A percentile compares a stretch with the other conserved stretches of the same genome.
phyloP scores from a whole-genome alignment of 495 filamentous ascomycete species.

The Terfezia claveryi region DNA sequence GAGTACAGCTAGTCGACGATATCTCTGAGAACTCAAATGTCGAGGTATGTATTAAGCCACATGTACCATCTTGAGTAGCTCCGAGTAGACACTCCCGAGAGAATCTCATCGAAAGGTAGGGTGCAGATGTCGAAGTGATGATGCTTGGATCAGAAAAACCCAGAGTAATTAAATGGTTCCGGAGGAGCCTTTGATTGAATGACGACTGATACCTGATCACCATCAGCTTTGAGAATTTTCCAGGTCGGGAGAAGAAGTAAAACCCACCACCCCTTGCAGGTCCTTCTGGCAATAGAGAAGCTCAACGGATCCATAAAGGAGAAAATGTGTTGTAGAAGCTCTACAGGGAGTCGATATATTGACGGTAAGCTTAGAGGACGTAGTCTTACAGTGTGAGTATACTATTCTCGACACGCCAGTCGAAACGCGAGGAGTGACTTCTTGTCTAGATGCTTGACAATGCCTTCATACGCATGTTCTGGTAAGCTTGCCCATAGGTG shows the following conservation, averaged over 20 bases:
- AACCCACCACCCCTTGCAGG: slow-evolving; percentile 30
- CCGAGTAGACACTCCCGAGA: slow-evolving; percentile 38
- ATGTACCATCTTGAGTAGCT: slow-evolving; percentile 27
- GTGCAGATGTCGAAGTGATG: slow-evolving; percentile 13
- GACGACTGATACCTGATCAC: slow-evolving; percentile 34
- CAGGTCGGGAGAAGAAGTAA: background rate
- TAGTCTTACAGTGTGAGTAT: background rate
- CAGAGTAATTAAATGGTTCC: slow-evolving; percentile 31
- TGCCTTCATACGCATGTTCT: background rate
- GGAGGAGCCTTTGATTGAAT: slow-evolving; percentile 31
- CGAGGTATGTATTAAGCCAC: slow-evolving; percentile 20
- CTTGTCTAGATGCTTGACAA: background rate
- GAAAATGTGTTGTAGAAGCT: slow-evolving; percentile 41
- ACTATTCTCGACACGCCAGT: background rate
- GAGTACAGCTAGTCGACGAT: background rate
- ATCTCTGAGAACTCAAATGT: slow-evolving; percentile 16
- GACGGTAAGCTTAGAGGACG: slow-evolving; percentile 10
- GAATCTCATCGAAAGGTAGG: slow-evolving; percentile 32
- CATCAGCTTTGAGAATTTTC: background rate
- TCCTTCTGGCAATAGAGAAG: slow-evolving; percentile 43
- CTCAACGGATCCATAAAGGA: slow-evolving; percentile 32
- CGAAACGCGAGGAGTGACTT: background rate
- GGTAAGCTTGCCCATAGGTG: background rate
- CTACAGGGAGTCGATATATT: slow-evolving; percentile 29
- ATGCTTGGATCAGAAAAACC: slow-evolving; percentile 34